Evolutionary conservation across 208 protist species (phyloP).

Genomic region (Histomonas meleagridis): DNA sequence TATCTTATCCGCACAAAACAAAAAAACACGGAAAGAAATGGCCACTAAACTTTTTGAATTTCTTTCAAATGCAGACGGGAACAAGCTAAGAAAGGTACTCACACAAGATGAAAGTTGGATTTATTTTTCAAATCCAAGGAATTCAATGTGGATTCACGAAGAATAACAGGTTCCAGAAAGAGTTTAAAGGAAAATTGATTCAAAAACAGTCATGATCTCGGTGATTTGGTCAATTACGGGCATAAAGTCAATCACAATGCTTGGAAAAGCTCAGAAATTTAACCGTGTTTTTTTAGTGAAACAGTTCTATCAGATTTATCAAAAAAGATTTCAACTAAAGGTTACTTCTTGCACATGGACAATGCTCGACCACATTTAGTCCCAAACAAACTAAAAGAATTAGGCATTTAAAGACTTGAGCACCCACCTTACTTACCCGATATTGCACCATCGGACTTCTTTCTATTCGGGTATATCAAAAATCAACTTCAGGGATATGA

Average conservation of each 20-base stretch:
- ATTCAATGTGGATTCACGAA: background rate
- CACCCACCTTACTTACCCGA: background rate
- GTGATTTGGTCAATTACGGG: background rate
- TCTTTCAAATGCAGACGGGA: background rate
- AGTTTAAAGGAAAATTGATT: background rate
- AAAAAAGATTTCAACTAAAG: background rate
- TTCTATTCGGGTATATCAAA: background rate
- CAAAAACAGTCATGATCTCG: background rate
- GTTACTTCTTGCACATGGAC: background rate
- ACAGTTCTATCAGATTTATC: background rate
- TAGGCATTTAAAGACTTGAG: background rate
- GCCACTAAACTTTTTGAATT: background rate
- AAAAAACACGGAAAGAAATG: background rate
- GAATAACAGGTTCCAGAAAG: background rate
- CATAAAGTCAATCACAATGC: background rate
- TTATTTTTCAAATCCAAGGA: background rate
- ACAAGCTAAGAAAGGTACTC: background rate
- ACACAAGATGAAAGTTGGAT: background rate
- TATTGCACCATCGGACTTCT: background rate
- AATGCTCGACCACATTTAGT: background rate
- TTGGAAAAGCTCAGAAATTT: background rate
- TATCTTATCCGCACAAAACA: background rate
- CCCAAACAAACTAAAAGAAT: background rate
- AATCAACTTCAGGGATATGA: background rate
- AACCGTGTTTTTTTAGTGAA: background rate